Evolutionary conservation across 768 basidiomycete genomes (phyloP).

Genomic region (Boletus pseudopeckii): DNA sequence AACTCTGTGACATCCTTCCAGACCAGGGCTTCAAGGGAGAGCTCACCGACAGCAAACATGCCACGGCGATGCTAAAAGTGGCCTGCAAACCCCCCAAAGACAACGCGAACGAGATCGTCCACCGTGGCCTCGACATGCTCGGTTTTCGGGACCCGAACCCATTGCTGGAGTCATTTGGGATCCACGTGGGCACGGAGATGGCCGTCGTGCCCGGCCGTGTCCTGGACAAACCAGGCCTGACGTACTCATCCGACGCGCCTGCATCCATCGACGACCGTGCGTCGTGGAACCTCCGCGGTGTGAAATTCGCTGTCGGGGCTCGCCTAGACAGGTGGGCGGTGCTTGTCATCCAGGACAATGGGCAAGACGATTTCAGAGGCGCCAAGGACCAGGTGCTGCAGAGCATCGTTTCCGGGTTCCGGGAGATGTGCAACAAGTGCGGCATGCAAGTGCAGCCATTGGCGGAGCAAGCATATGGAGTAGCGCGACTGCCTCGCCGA

Average conservation of each 20-base stretch:
- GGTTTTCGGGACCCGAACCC: conserved; percentile 37
- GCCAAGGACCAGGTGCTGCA: conserved; percentile 47
- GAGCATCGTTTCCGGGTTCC: conserved; percentile 46
- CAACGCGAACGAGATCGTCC: conserved; percentile 43
- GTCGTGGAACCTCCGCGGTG: conserved; percentile 50
- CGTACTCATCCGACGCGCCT: conserved; percentile 33
- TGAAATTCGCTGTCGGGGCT: conserved; percentile 58
- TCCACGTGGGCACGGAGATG: conserved; percentile 46
- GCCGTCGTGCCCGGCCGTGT: conserved; percentile 53
- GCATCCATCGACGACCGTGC: conserved; percentile 38
- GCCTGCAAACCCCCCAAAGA: conserved; percentile 46
- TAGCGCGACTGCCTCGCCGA: conserved; percentile 46
- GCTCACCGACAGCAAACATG: conserved; percentile 41
- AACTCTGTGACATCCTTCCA: conserved; percentile 45
- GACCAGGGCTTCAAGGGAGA: conserved; percentile 46
- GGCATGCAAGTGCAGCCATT: conserved; percentile 51
- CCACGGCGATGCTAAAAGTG: conserved; percentile 43
- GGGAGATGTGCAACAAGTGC: conserved; percentile 55
- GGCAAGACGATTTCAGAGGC: conserved; percentile 51
- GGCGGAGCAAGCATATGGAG: conserved; percentile 27
- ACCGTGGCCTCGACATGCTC: conserved; percentile 40
- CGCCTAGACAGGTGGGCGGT: conserved; percentile 62
- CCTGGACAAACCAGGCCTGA: conserved; percentile 41
- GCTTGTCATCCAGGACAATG: conserved; percentile 58
- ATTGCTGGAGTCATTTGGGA: conserved; percentile 39